Base-by-base conservation (phyloP, 345 rosid species). In the Aquilaria sinensis region DNA sequence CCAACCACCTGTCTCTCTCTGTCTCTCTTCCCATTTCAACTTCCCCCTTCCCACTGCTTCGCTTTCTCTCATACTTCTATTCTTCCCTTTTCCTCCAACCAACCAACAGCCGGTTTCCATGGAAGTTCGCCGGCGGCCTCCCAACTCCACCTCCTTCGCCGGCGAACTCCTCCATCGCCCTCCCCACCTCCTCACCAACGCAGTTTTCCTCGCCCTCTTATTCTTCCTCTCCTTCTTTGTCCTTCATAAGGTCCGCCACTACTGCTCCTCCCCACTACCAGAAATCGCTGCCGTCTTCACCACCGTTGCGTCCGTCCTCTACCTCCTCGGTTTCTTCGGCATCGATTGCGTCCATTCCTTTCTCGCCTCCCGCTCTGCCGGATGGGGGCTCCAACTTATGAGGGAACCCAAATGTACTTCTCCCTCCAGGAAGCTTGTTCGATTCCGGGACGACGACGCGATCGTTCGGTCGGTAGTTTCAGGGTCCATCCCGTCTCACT, bases 141-240 rank as follows among this genome's bases (percentile, higher is more conserved):
- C 68, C 33, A 7, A 37, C 43, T 4, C 63, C 30, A 29, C 33
- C 33, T 30, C 31, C 9, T 8, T 37, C 50, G 58, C 45, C 62
- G 30, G 46, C 37, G 58, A 56, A 47, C 60, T 41, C 47, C 66
- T 43, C 54, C 32, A 14, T 10, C 10, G 9, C n/a, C 59, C 32
- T 30, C 58, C 14, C 2, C 67, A 52, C 55, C 69, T 52, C 67
- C 55, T 79, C 7, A 78, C 89, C 1, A 86, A 83, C 70, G 65
- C 63, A 0, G 2, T 83, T 14, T 83, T 79, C 78, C 65, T 79
- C 67, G 31, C 70, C 0, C 79, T 86, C 33, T 81, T 86, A 78
- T 76, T 81, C 77, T 73, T 81, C 10, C 70, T 72, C 2, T 82
- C 79, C 34, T 81, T 71, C 63, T 86, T 76, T 53, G 83, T 86